Base-by-base conservation (phyloP, 306 rosid genomes). In the Datisca glomerata region DNA sequence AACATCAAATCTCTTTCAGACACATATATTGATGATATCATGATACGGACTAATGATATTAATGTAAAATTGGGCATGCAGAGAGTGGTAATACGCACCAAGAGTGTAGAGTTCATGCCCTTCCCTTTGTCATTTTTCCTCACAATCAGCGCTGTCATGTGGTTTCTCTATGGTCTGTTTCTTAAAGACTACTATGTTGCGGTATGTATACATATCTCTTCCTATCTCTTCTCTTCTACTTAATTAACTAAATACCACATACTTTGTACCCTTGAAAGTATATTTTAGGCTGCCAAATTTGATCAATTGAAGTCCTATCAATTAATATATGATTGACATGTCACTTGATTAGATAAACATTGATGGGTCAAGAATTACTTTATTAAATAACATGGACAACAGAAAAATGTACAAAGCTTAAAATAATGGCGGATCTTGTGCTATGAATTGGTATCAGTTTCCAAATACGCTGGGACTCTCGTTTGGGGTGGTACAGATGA, bases 61-160 rank as follows among this genome's bases (percentile, higher is more conserved):
- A 25, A 25, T 25, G 31, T 12, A 15, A 13, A 1, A 8, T 12
- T 36, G 11, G 21, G 10, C 13, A 7, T 72, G 63, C 81, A 86
- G 97, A 75, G 66, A 9, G 59, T 46, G 57, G 96, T 91, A 3
- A 75, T 80, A 24, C 62, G 42, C 40, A 80, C 96, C 0, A 73
- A 65, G 67, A 84, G 96, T n/a, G 96, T 84, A n/a, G 93, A 91
- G 56, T 91, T 53, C 78, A 80, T 91, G 98, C 96, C 96, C 0
- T 80, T 91, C 42, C 63, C 63, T 22, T 13, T 91, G 17, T 84
- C 98, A 16, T 48, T 84, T 63, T 91, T 70, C 62, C 63, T 91
- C 18, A 91, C 98, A 46, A 27, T 80, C 31, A 75, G 79, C 48
- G 98, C 96, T 19, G 98, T 84, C 22, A 69, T 56, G 74, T 84